A percentile compares a stretch with the other conserved stretches of the same genome.
phyloP scores from a whole-genome alignment of 2,329 filamentous ascomycete genomes.

The Bisporella sp. region DNA sequence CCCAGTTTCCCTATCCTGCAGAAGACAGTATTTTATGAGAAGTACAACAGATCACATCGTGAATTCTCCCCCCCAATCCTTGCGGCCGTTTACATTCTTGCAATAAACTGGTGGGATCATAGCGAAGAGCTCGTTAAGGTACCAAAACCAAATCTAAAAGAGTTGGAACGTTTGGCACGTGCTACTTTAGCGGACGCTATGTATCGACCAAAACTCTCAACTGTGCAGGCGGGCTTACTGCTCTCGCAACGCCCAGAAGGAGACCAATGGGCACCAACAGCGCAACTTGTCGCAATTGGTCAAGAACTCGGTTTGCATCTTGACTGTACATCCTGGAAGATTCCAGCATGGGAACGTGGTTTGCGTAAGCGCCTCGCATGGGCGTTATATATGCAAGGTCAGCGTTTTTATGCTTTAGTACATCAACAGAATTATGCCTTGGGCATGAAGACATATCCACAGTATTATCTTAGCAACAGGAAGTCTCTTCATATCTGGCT shows the following conservation, averaged over 20 bases:
- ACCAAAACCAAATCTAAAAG: constrained; percentile 63
- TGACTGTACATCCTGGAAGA: constrained; percentile 81
- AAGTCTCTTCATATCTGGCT: too few relatives aligned
- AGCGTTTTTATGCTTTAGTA: too few relatives aligned
- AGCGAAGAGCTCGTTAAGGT: constrained; percentile 57
- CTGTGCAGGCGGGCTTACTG: constrained; percentile 69
- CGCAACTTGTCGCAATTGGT: constrained; percentile 77
- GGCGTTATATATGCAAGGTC: constrained; percentile 78
- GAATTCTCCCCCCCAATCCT: constrained; percentile 72
- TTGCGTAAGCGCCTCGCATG: constrained; percentile 80
- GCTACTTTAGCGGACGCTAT: constrained; percentile 69
- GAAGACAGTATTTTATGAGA: constrained; percentile 72
- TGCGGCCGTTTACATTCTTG: constrained; percentile 76
- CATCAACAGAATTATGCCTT: too few relatives aligned
- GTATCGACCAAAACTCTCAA: constrained; percentile 74
- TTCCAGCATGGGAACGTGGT: constrained; percentile 80
- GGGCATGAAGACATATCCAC: too few relatives aligned
- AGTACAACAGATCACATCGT: constrained; percentile 64
- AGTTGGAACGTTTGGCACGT: constrained; percentile 67
- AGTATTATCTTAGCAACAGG: too few relatives aligned
- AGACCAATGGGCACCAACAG: constrained; percentile 78
- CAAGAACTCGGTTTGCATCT: constrained; percentile 87
- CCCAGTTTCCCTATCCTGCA: constrained; percentile 78
- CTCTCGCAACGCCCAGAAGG: constrained; percentile 69
- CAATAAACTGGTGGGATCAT: constrained; percentile 82